These are phyloP conservation scores for Chamaecrista fasciculata DNA, from an alignment of 306 rosid species.

Conservation along the genomic window DNA sequence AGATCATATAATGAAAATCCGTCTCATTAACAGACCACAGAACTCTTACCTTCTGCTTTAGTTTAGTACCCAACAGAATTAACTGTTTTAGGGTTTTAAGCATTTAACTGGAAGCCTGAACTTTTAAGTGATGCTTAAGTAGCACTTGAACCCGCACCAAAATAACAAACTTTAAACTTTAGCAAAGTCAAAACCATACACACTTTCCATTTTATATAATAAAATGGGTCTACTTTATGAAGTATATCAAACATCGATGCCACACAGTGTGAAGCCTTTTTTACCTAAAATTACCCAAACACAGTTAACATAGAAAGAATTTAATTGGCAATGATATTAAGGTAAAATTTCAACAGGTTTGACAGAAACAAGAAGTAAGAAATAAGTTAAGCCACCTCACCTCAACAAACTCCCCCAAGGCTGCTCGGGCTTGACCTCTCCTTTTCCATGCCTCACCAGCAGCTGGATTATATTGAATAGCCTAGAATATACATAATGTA, in stretches of 20 bases:
- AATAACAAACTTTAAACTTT: background rate
- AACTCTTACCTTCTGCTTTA: background rate
- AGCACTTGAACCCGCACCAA: background rate
- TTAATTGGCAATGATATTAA: background rate
- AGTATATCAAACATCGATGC: background rate
- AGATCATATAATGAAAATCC: conserved; percentile 9
- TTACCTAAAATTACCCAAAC: background rate
- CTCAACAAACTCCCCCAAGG: conserved; percentile 87
- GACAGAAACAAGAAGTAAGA: conserved; percentile 1
- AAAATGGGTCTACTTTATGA: background rate
- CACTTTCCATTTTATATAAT: background rate
- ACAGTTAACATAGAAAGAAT: background rate
- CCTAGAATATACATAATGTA: conserved; percentile 51
- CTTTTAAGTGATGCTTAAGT: conserved; percentile 3
- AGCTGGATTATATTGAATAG: conserved; percentile 76
- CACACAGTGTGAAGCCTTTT: background rate
- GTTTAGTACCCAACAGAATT: conserved; percentile 13
- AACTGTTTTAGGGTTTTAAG: background rate
- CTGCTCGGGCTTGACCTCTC: conserved; percentile 99
- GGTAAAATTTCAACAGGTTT: conserved; percentile 2
- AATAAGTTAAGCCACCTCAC: conserved; percentile 46
- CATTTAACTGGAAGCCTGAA: conserved; percentile 20
- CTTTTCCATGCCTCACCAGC: conserved; percentile 99
- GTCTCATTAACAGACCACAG: background rate
- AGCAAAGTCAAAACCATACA: background rate